Evolutionary conservation across 768 basidiomycete genomes (phyloP).

Genomic region (Termitomyces sp.): DNA sequence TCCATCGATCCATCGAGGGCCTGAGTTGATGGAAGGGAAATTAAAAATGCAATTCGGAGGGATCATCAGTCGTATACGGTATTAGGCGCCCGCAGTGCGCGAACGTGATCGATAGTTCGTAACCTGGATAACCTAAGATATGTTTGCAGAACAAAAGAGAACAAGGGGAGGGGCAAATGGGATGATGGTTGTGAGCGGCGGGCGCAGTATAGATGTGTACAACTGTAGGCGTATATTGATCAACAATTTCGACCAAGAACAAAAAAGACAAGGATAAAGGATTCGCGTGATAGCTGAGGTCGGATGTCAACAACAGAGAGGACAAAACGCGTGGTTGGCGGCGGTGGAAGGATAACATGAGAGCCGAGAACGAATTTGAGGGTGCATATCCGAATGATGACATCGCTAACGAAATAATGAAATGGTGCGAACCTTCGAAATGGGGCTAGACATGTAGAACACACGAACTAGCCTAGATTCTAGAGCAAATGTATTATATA

Average conservation of each 20-base stretch:
- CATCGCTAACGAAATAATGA: not conserved
- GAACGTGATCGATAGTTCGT: not conserved
- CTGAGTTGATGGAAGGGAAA: not conserved
- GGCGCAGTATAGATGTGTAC: not conserved
- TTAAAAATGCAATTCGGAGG: not conserved
- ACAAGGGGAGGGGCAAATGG: not conserved
- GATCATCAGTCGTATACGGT: not conserved
- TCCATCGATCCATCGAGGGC: not conserved
- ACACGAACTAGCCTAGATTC: not conserved
- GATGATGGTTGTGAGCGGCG: constrained; percentile 1
- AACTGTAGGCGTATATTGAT: not conserved
- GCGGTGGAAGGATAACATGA: not conserved
- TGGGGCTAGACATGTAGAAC: not conserved
- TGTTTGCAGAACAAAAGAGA: not conserved
- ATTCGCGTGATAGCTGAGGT: not conserved
- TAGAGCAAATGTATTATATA: not conserved
- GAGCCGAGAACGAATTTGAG: not conserved
- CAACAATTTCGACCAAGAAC: not conserved
- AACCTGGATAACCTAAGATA: not conserved
- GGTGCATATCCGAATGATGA: not conserved
- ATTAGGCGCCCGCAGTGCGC: not conserved
- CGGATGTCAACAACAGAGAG: not conserved
- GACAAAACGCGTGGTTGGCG: not conserved
- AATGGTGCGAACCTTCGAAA: not conserved
- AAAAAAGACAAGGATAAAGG: not conserved